These are phyloP conservation scores for Skeletonema grethae DNA, from an alignment of 108 stramenopile species.

Conservation along the genomic window DNA sequence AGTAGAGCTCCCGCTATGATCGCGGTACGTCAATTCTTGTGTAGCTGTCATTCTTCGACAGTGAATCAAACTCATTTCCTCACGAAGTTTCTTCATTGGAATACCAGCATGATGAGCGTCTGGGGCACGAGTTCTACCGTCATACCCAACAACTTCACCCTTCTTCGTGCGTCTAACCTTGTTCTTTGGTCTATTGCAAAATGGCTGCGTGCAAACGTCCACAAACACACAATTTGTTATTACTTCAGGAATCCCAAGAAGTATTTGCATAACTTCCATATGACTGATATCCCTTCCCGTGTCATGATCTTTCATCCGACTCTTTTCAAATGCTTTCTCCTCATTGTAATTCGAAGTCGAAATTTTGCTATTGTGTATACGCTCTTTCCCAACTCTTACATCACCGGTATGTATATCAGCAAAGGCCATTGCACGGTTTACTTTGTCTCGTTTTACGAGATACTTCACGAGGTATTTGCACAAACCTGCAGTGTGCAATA, in stretches of 20 bases:
- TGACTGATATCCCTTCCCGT: constrained; percentile 1
- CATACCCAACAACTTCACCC: neutral
- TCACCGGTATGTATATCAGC: constrained; percentile 8
- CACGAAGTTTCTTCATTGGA: neutral
- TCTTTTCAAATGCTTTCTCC: constrained; percentile 2
- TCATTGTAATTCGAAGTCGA: constrained; percentile 8
- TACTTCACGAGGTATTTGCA: constrained; percentile 27
- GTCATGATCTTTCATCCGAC: neutral
- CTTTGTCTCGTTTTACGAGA: constrained; percentile 14
- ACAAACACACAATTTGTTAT: constrained; percentile 7
- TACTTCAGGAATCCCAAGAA: constrained; percentile 18
- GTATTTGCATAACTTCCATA: neutral
- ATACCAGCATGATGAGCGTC: neutral
- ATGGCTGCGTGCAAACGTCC: constrained; percentile 6
- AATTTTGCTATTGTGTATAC: constrained; percentile 29
- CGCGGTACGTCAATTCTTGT: constrained; percentile 3
- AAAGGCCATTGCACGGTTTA: constrained; percentile 1
- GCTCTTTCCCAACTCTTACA: neutral
- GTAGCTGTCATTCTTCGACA: constrained; percentile 1
- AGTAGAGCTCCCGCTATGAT: neutral
- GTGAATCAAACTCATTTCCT: neutral
- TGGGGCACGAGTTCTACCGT: neutral
- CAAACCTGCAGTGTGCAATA: constrained; percentile 14
- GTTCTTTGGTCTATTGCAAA: constrained; percentile 7
- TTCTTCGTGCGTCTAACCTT: neutral